phyloP scores from a whole-genome alignment of 2,329 filamentous ascomycete species.

The Arthrobotrys sinensis region DNA sequence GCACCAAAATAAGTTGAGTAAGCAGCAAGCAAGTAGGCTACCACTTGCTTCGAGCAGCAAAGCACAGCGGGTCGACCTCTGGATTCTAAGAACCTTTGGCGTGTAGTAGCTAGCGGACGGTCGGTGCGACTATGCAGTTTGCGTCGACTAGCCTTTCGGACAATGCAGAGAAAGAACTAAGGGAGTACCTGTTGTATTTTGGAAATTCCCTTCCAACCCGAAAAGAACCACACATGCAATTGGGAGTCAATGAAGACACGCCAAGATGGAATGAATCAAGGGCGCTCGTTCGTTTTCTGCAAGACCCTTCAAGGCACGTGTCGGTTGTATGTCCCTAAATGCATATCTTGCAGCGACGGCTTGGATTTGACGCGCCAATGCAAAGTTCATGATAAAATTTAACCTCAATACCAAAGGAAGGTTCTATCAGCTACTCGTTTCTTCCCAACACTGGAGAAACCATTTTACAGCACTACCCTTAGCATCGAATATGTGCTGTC shows the following conservation, averaged over 20 bases:
- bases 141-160: neutral
- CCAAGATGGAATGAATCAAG: slow-evolving; percentile 37
- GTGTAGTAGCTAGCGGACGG: neutral
- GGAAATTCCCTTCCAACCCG: slow-evolving; percentile 10
- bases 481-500: neutral
- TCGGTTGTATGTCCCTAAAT: neutral
- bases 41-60: neutral
- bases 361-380: slow-evolving; percentile 1
- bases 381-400: neutral
- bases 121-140: slow-evolving; percentile 17
- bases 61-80: neutral
- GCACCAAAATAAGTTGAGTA: slow-evolving; percentile 17
- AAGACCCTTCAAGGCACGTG: slow-evolving; percentile 39
- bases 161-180: neutral
- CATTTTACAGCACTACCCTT: neutral
- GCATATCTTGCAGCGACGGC: neutral
- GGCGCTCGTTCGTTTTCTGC: neutral
- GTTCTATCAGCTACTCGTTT: neutral
- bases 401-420: neutral
- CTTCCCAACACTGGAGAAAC: neutral
- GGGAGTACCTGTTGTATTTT: slow-evolving; percentile 14
- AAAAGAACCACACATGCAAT: slow-evolving; percentile 20
- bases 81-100: neutral
- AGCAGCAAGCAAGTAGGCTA: slow-evolving; percentile 1
- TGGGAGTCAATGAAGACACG: neutral